Percentiles rank a stretch among this genome's conserved stretches.
These are phyloP conservation scores for Thinopyrum obtusiflorum DNA, from an alignment of 202 grass and related monocot genomes.

Conservation along the genomic window DNA sequence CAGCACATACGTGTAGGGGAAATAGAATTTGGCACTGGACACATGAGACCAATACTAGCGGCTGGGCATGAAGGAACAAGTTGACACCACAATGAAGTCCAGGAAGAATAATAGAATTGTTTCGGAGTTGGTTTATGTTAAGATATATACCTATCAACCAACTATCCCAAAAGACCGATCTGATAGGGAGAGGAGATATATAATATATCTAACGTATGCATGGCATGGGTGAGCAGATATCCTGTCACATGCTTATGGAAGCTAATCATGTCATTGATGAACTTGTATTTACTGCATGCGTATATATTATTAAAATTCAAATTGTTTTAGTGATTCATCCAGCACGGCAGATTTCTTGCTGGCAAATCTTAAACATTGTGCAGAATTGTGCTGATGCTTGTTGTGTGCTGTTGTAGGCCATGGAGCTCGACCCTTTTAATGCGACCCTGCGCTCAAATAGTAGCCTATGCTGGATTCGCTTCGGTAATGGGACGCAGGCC, in stretches of 20 bases:
- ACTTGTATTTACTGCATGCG: not conserved
- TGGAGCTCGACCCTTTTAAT: not conserved
- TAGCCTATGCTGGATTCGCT: constrained; percentile 10
- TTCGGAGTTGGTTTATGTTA: not conserved
- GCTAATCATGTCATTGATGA: not conserved
- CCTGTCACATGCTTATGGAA: not conserved
- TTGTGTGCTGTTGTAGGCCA: not conserved
- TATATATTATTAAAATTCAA: not conserved
- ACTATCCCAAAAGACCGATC: no score
- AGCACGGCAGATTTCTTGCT: not conserved
- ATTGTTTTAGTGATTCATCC: not conserved
- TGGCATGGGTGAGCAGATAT: not conserved
- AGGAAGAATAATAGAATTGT: not conserved
- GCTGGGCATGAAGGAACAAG: not conserved
- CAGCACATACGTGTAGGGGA: not conserved
- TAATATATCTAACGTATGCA: no score
- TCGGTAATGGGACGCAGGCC: not conserved
- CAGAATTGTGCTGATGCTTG: not conserved
- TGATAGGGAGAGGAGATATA: no score
- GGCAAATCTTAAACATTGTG: not conserved
- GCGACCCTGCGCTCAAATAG: constrained; percentile 17
- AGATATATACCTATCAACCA: no score
- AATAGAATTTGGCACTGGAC: no score
- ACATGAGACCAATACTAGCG: not conserved
- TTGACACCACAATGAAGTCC: constrained; percentile 7